These are phyloP conservation scores for Astrothelium subdiscretum DNA, from an alignment of 495 filamentous ascomycete species.

Conservation along the genomic window DNA sequence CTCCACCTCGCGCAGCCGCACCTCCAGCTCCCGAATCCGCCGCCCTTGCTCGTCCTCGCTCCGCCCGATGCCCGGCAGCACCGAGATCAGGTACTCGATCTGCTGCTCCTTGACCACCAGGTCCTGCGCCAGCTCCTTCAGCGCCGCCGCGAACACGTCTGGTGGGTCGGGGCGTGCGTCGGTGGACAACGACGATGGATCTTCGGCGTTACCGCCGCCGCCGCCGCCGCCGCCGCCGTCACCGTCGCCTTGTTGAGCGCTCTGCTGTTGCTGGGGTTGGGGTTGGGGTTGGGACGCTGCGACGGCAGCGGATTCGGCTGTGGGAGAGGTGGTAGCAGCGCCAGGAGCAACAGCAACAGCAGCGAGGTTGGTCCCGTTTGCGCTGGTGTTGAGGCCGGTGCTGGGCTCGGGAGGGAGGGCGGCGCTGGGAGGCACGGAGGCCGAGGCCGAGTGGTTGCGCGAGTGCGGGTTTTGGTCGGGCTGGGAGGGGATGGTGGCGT, in stretches of 20 bases:
- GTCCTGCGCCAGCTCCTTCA: conserved; percentile 74
- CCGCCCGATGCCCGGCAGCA: conserved; percentile 75
- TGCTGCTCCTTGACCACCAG: conserved; percentile 86
- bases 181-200: no score
- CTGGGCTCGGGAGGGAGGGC: conserved; percentile 11
- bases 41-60: conserved; percentile 73
- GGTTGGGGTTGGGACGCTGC: no score
- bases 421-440: background rate
- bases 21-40: conserved; percentile 63
- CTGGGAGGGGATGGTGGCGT: conserved; percentile 49
- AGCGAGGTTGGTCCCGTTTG: conserved; percentile 17
- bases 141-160: conserved; percentile 53
- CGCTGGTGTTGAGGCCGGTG: no score
- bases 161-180: conserved; percentile 41
- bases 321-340: conserved; percentile 18
- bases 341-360: conserved; percentile 3
- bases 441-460: background rate
- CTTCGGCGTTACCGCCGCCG: conserved; percentile 2
- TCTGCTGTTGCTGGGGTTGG: conserved; percentile 7
- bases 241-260: conserved; percentile 6
- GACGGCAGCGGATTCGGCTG: conserved; percentile 1
- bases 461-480: conserved; percentile 31
- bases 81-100: conserved; percentile 76
- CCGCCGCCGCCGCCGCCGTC: background rate
- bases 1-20: conserved; percentile 63